phyloP scores from a whole-genome alignment of 768 basidiomycete species.

The Gautieria morchelliformis region DNA sequence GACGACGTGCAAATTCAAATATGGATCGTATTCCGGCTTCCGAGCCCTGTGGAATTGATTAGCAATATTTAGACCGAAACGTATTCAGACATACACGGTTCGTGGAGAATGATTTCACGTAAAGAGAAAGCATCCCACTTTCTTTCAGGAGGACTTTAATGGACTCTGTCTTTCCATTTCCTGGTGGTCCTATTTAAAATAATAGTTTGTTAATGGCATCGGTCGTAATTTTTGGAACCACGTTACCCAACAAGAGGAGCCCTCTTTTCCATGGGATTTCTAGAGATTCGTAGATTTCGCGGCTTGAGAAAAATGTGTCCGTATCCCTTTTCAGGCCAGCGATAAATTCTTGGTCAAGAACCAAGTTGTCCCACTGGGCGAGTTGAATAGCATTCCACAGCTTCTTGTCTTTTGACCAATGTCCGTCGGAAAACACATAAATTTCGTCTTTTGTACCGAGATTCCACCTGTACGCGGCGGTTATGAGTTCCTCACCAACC shows the following conservation, averaged over 20 bases:
- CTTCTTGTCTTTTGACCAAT: conserved; percentile 22
- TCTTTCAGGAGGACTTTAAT: conserved; percentile 23
- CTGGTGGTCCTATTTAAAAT: conserved; percentile 19
- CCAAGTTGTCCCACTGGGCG: conserved; percentile 25
- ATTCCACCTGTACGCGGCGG: background rate
- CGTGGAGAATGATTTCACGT: conserved; percentile 34
- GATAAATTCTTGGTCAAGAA: conserved; percentile 26
- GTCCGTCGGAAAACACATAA: conserved; percentile 27
- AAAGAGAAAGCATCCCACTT: conserved; percentile 23
- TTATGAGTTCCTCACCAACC: background rate
- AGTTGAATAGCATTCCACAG: conserved; percentile 19
- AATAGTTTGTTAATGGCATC: background rate
- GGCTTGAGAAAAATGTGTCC: conserved; percentile 28
- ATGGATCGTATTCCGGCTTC: conserved; percentile 24
- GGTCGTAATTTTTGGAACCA: too few species aligned
- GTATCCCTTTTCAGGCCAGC: conserved; percentile 26
- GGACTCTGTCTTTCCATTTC: conserved; percentile 32
- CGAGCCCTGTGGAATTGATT: conserved; percentile 8
- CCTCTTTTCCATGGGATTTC: conserved; percentile 29
- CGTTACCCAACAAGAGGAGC: conserved; percentile 10
- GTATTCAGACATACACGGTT: conserved; percentile 6
- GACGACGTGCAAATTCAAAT: conserved; percentile 26
- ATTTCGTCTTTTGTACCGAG: conserved; percentile 20
- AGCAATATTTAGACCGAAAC: too few species aligned
- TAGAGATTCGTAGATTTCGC: conserved; percentile 28